Conservation (phyloP, 257 asterid species). For the Fraxinus anomala region DNA sequence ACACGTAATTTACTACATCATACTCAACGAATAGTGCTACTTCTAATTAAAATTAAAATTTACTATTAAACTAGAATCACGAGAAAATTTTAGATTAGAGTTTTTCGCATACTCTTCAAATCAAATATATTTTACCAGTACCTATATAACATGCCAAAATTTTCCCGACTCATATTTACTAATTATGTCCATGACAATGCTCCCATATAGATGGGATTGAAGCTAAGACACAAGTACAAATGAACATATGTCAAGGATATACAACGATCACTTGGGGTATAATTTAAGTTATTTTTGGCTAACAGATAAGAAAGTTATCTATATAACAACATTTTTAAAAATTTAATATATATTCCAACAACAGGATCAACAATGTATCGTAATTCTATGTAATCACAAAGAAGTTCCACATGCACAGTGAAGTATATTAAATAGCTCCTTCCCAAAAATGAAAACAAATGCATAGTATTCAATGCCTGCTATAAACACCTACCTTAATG, state of each 20-base stretch:
- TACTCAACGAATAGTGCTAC: not conserved
- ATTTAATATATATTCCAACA: not conserved
- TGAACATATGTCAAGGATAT: not conserved
- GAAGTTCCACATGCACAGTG: not conserved
- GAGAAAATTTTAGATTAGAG: not conserved
- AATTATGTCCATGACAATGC: not conserved
- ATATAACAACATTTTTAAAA: not conserved
- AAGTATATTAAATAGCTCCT: not conserved
- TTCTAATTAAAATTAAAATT: not conserved
- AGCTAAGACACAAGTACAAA: conserved; percentile 8
- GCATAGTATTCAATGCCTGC: not conserved
- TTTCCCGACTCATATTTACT: not conserved
- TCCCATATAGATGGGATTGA: conserved; percentile 7
- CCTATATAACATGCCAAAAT: not conserved
- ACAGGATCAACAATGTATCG: not conserved
- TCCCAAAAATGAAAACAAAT: not conserved
- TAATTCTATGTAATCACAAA: not conserved
- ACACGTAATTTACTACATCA: not conserved
- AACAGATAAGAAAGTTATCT: not conserved
- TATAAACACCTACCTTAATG: not conserved
- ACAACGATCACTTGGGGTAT: not conserved
- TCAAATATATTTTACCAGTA: not conserved
- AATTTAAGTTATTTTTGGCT: conserved; percentile 5
- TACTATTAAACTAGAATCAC: not conserved
- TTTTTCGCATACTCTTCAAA: not conserved